Percentiles rank a stretch among this genome's conserved stretches.
These are phyloP conservation scores for Fusarium nisikadoi DNA, from an alignment of 2,329 filamentous ascomycete genomes.

Conservation along the genomic window DNA sequence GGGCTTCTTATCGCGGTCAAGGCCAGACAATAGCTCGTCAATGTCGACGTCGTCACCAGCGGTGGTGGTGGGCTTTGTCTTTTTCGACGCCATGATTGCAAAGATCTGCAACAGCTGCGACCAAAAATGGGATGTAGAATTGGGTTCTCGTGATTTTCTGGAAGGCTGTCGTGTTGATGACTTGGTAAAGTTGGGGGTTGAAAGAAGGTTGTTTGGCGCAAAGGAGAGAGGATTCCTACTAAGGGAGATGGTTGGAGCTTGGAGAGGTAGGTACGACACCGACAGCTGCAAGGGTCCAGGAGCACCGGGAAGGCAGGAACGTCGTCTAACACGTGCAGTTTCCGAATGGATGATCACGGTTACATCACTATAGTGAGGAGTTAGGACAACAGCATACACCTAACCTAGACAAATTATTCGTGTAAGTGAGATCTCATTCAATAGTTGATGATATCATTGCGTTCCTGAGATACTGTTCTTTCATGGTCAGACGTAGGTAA, in stretches of 20 bases:
- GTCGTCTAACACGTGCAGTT: constrained; percentile 23
- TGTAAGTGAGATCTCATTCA: not conserved
- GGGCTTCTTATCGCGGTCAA: constrained; percentile 63
- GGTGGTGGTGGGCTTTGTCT: constrained; percentile 59
- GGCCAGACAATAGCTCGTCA: constrained; percentile 72
- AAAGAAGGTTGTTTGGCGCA: constrained; percentile 40
- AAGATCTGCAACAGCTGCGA: not conserved
- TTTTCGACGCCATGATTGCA: constrained; percentile 68
- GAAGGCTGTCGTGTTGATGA: constrained; percentile 14
- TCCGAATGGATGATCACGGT: constrained; percentile 1
- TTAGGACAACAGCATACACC: not conserved
- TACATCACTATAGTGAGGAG: not conserved
- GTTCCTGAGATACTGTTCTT: constrained; percentile 2
- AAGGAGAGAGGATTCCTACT: constrained; percentile 7
- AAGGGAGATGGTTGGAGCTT: constrained; percentile 34
- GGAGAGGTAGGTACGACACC: constrained; percentile 19
- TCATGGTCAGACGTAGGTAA: constrained; percentile 1
- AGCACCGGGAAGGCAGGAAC: constrained; percentile 13
- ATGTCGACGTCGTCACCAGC: constrained; percentile 68
- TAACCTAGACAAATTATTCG: not conserved
- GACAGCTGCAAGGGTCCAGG: constrained; percentile 37
- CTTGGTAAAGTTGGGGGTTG: constrained; percentile 22
- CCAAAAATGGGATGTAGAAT: not conserved
- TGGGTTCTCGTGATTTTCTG: not conserved
- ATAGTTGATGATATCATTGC: constrained; percentile 15